phyloP scores from a whole-genome alignment of 805 yeast species.

The Yarrowia porcina region DNA sequence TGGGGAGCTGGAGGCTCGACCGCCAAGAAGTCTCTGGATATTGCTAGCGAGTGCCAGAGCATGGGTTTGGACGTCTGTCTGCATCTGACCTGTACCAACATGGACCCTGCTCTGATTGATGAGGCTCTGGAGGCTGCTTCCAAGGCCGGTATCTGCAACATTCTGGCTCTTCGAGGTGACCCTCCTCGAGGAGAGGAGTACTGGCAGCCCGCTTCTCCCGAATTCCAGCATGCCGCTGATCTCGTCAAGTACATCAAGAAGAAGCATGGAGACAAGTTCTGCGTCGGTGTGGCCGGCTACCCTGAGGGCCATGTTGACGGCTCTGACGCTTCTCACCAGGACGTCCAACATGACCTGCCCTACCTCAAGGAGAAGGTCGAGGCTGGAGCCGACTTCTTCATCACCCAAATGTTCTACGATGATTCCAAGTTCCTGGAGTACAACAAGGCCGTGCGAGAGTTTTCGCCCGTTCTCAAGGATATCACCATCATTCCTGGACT shows the following conservation, averaged over 20 bases:
- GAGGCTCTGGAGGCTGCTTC: constrained; percentile 71
- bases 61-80: constrained; percentile 85
- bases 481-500: constrained; percentile 78
- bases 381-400: constrained; percentile 93
- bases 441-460: constrained; percentile 49
- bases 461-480: constrained; percentile 41
- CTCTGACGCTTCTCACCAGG: constrained; percentile 61
- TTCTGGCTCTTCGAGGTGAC: constrained; percentile 92
- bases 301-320: constrained; percentile 98
- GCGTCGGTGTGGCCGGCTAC: constrained; percentile 95
- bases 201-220: constrained; percentile 49
- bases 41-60: constrained; percentile 72
- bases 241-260: constrained; percentile 74
- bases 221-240: constrained; percentile 78
- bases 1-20: constrained; percentile 99
- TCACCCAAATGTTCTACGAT: constrained; percentile 90
- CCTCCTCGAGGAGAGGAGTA: constrained; percentile 79
- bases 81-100: constrained; percentile 95
- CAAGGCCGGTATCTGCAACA: constrained; percentile 75
- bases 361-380: constrained; percentile 76
- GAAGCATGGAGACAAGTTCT: constrained; percentile 74
- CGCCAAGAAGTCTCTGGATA: constrained; percentile 75
- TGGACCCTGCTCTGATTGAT: constrained; percentile 72
- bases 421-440: constrained; percentile 69
- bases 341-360: constrained; percentile 67